A percentile compares a stretch with the other conserved stretches of the same genome.
Evolutionary conservation across 305 asterid genomes (phyloP).

Genomic region (Fraxinus sp.): DNA sequence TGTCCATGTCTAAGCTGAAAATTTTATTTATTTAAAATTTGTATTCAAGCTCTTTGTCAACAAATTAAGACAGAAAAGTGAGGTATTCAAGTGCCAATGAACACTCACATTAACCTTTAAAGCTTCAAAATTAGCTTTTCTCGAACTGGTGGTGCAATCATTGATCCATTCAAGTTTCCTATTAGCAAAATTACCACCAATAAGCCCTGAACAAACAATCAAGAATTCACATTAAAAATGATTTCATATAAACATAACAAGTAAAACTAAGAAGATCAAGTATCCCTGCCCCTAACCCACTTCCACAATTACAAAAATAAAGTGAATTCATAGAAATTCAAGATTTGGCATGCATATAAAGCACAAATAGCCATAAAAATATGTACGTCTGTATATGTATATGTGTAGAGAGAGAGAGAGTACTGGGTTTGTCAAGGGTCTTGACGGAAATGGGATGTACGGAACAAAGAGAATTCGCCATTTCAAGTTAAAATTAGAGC

Average conservation of each 20-base stretch:
- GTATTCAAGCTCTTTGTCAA: background rate
- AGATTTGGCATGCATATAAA: background rate
- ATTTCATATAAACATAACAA: background rate
- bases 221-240: slow-evolving; percentile 7
- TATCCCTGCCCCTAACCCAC: background rate
- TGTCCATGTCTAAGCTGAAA: background rate
- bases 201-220: slow-evolving; percentile 33
- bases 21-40: background rate
- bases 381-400: background rate
- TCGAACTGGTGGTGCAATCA: slow-evolving; percentile 33
- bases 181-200: slow-evolving; percentile 26
- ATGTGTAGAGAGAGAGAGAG: background rate
- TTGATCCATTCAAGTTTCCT: slow-evolving; percentile 44
- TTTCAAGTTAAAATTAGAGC: slow-evolving; percentile 15
- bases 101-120: slow-evolving; percentile 42
- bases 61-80: background rate
- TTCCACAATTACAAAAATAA: background rate
- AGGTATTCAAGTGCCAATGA: slow-evolving; percentile 6
- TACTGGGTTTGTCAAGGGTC: slow-evolving; percentile 42
- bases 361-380: background rate
- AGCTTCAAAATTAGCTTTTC: slow-evolving; percentile 36
- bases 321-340: background rate
- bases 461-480: slow-evolving; percentile 50
- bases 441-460: slow-evolving; percentile 40
- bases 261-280: background rate